These are phyloP conservation scores for Candida krabiensis DNA, from an alignment of 805 yeast genomes.

Conservation along the genomic window DNA sequence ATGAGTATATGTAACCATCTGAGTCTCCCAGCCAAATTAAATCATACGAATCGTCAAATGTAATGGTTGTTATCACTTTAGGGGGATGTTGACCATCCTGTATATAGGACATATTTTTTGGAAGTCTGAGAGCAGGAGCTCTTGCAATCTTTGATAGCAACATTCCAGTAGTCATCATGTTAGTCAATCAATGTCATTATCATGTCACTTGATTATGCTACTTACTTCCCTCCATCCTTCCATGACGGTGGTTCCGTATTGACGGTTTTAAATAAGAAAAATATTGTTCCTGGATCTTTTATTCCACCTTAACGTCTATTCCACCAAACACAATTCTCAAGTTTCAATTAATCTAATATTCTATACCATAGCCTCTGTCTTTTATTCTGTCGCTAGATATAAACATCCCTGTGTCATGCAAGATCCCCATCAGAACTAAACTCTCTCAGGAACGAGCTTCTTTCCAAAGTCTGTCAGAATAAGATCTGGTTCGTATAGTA, in stretches of 20 bases:
- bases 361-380: too few species aligned
- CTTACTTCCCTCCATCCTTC: conserved; percentile 55
- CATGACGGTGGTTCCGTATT: conserved; percentile 28
- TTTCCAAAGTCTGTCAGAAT: too few species aligned
- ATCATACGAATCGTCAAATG: conserved; percentile 73
- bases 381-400: too few species aligned
- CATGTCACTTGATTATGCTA: conserved; percentile 6
- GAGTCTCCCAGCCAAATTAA: conserved; percentile 84
- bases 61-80: conserved; percentile 32
- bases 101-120: conserved; percentile 22
- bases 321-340: too few species aligned
- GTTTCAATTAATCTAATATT: too few species aligned
- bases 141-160: conserved; percentile 34
- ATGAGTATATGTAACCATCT: conserved; percentile 48
- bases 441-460: too few species aligned
- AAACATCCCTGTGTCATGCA: too few species aligned
- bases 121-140: conserved; percentile 26
- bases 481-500: too few species aligned
- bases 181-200: conserved; percentile 1
- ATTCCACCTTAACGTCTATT: too few species aligned
- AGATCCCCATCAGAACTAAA: too few species aligned
- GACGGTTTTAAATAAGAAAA: not conserved
- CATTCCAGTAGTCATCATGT: too few species aligned
- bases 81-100: conserved; percentile 19
- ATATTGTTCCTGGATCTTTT: not conserved